phyloP scores from a whole-genome alignment of 768 basidiomycete genomes.

The Lactarius vividus region DNA sequence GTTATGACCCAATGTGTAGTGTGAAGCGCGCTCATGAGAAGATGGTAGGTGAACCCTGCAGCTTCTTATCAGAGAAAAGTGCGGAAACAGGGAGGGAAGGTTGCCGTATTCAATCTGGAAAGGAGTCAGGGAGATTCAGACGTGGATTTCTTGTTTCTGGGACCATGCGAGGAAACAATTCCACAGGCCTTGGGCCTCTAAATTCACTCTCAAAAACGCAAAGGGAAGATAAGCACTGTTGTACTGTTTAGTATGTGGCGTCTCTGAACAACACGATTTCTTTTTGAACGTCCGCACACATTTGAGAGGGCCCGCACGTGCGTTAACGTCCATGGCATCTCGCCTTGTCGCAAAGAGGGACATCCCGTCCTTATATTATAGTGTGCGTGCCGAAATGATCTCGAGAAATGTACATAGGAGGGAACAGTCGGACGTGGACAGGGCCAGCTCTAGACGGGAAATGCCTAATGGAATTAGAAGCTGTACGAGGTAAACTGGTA shows the following conservation, averaged over 20 bases:
- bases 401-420: background rate
- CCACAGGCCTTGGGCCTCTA: constrained; percentile 39
- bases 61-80: constrained; percentile 34
- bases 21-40: background rate
- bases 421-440: background rate
- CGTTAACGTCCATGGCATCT: background rate
- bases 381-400: background rate
- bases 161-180: constrained; percentile 48
- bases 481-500: background rate
- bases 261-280: background rate
- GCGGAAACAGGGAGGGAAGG: constrained; percentile 35
- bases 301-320: background rate
- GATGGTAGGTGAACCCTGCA: constrained; percentile 36
- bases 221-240: background rate
- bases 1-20: background rate
- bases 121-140: constrained; percentile 37
- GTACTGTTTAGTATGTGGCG: background rate
- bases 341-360: background rate
- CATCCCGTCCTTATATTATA: background rate
- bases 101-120: constrained; percentile 39
- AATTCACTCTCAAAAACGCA: background rate
- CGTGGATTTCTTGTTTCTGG: constrained; percentile 51
- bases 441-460: background rate
- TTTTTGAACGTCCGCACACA: background rate
- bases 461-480: background rate